phyloP scores from a whole-genome alignment of 106 monocot genomes.

The Dioscorea alata region DNA sequence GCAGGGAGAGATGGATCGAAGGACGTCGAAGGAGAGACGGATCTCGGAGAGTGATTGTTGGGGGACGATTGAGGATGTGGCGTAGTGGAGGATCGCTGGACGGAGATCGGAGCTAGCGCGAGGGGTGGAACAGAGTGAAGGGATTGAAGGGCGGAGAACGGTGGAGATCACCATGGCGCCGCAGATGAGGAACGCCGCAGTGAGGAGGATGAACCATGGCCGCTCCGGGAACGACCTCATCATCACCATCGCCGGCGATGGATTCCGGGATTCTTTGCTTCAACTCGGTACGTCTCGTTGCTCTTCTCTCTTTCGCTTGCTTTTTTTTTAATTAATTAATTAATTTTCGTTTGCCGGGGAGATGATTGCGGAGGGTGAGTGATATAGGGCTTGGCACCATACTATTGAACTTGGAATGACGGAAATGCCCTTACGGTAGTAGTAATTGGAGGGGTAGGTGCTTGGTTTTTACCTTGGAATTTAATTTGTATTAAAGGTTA shows the following conservation, averaged over 20 bases:
- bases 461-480: no score
- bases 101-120: conserved; percentile 17
- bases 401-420: no score
- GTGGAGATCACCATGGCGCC: conserved; percentile 12
- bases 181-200: conserved; percentile 13
- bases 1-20: conserved; percentile 47
- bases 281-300: no score
- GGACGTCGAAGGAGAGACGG: conserved; percentile 46
- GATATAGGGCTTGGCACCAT: no score
- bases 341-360: no score
- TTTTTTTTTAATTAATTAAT: no score
- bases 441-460: no score
- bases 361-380: no score
- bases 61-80: conserved; percentile 36
- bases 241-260: neutral
- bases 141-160: neutral
- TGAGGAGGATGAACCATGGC: conserved; percentile 6
- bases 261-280: neutral
- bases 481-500: no score
- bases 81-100: conserved; percentile 52
- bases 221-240: neutral
- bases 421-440: no score
- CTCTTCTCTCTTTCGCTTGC: no score
- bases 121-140: conserved; percentile 1
- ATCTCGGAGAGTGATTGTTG: conserved; percentile 71